These are phyloP conservation scores for Prunus dulcis DNA, from an alignment of 306 rosid species.

Conservation along the genomic window DNA sequence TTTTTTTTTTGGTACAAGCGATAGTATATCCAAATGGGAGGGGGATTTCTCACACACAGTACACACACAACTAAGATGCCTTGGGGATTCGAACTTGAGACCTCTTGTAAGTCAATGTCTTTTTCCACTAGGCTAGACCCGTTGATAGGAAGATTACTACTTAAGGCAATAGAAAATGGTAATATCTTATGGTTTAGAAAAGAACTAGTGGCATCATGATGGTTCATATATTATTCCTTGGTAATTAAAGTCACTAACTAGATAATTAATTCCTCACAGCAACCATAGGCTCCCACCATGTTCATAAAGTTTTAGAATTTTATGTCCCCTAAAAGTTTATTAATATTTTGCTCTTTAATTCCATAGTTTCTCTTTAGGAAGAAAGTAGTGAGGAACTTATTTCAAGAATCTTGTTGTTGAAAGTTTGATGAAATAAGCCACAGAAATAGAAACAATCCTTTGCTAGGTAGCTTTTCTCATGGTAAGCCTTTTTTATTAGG, in stretches of 20 bases:
- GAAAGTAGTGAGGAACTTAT: not conserved
- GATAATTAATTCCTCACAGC: too few species aligned
- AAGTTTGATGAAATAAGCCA: not conserved
- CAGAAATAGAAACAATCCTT: not conserved
- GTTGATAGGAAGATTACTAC: not conserved
- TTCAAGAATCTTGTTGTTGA: not conserved
- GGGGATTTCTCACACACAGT: too few species aligned
- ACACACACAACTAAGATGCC: too few species aligned
- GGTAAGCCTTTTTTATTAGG: not conserved
- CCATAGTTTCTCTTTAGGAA: not conserved
- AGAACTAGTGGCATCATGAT: not conserved
- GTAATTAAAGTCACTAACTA: not conserved
- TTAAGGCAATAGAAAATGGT: not conserved
- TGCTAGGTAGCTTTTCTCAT: not conserved
- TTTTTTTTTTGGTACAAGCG: too few species aligned
- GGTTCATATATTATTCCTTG: too few species aligned
- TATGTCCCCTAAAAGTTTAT: not conserved
- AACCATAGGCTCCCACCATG: not conserved
- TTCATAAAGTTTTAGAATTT: not conserved
- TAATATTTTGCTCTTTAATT: not conserved
- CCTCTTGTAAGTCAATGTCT: too few species aligned
- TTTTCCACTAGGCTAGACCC: too few species aligned
- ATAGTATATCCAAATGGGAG: too few species aligned
- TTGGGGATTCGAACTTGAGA: rapidly evolving
- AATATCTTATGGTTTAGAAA: not conserved